Evolutionary conservation across 2,329 filamentous ascomycete species (phyloP).

Genomic region (Apiospora hydei): DNA sequence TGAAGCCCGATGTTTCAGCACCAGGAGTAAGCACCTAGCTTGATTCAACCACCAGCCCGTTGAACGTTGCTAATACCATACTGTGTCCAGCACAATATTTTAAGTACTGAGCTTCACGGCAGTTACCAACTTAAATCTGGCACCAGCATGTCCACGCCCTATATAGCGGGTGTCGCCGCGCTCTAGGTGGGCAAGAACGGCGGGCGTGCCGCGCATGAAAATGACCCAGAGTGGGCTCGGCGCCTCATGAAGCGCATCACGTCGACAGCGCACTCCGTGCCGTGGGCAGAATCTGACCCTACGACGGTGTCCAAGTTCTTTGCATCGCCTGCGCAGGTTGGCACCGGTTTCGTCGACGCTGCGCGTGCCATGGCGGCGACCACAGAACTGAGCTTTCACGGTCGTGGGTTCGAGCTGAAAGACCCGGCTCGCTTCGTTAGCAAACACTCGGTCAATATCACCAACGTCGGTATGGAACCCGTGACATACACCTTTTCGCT

Average conservation of each 20-base stretch:
- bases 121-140: slow-evolving; percentile 47
- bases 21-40: slow-evolving; percentile 35
- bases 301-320: slow-evolving; percentile 32
- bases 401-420: slow-evolving; percentile 51
- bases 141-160: slow-evolving; percentile 52
- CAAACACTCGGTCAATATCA: slow-evolving; percentile 45
- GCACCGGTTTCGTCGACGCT: slow-evolving; percentile 48
- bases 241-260: slow-evolving; percentile 38
- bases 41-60: too few species aligned
- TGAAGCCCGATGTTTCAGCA: slow-evolving; percentile 45
- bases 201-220: slow-evolving; percentile 34
- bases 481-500: slow-evolving; percentile 46
- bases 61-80: too few species aligned
- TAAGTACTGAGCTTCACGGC: slow-evolving; percentile 47
- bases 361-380: slow-evolving; percentile 45
- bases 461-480: slow-evolving; percentile 44
- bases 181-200: slow-evolving; percentile 37
- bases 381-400: slow-evolving; percentile 45
- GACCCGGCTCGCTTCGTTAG: slow-evolving; percentile 49
- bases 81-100: slow-evolving; percentile 40
- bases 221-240: slow-evolving; percentile 36
- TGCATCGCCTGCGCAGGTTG: slow-evolving; percentile 49
- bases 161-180: slow-evolving; percentile 45
- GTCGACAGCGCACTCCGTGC: slow-evolving; percentile 38
- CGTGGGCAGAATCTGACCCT: slow-evolving; percentile 32